These are phyloP conservation scores for Aspergillus affinis DNA, from an alignment of 495 filamentous ascomycete genomes.

Conservation along the genomic window DNA sequence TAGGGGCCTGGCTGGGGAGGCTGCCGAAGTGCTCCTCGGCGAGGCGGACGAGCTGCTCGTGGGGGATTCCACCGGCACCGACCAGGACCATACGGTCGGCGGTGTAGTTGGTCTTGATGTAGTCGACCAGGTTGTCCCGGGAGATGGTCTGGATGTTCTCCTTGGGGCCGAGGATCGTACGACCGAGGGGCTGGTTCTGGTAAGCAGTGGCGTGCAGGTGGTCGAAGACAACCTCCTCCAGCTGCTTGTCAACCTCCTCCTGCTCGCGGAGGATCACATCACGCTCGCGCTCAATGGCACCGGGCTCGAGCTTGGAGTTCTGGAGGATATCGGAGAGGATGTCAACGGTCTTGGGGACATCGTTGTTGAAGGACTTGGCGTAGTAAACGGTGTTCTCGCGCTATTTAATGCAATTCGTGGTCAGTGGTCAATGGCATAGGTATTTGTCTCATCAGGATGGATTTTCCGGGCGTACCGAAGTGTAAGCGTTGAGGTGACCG, in stretches of 20 bases:
- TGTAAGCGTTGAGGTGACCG: conserved; percentile 98
- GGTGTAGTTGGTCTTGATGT: conserved; percentile 99
- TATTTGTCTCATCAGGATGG: background rate
- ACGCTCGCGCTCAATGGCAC: conserved; percentile 93
- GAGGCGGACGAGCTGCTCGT: conserved; percentile 88
- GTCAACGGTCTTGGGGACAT: conserved; percentile 92
- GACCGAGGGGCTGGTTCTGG: conserved; percentile 92
- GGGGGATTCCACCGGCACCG: conserved; percentile 90
- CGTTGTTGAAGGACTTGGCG: conserved; percentile 96
- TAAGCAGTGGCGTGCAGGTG: conserved; percentile 98
- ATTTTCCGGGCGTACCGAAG: conserved; percentile 71
- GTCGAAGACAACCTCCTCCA: conserved; percentile 99
- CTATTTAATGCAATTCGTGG: conserved; percentile 51
- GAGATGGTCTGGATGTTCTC: conserved; percentile 98
- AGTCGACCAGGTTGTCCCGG: conserved; percentile 82
- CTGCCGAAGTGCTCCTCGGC: conserved; percentile 92
- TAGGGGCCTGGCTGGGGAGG: conserved; percentile 71
- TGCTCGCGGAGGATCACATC: conserved; percentile 98
- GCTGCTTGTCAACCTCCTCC: conserved; percentile 99
- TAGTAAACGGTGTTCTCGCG: conserved; percentile 99
- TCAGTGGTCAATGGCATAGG: background rate
- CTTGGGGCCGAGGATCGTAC: conserved; percentile 95
- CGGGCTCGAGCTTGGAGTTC: conserved; percentile 92
- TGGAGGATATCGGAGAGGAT: conserved; percentile 99
- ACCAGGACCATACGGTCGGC: conserved; percentile 99